These are phyloP conservation scores for Saksenaea vasiformis DNA, from an alignment of 371 early-diverging fungal genomes.

Conservation along the genomic window DNA sequence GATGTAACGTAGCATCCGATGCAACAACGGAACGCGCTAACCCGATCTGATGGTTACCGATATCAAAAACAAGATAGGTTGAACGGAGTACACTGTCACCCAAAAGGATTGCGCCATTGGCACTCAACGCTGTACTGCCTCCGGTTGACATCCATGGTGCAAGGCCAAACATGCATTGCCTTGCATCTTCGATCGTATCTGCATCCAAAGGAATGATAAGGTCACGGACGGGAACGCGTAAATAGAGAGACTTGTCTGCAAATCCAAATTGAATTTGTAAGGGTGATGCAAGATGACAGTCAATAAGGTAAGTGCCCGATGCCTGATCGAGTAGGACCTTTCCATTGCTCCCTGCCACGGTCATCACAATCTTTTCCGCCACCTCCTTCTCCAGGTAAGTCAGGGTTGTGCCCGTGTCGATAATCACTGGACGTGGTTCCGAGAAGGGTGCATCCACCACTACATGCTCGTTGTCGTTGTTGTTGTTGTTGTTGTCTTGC, in stretches of 20 bases:
- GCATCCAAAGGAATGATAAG: slow-evolving; percentile 31
- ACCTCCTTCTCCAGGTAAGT: slow-evolving; percentile 25
- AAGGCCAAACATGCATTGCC: slow-evolving; percentile 38
- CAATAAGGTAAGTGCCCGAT: slow-evolving; percentile 16
- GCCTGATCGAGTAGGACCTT: slow-evolving; percentile 16
- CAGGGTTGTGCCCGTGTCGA: slow-evolving; percentile 41
- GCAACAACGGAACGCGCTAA: slow-evolving; percentile 20
- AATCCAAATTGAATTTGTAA: not conserved
- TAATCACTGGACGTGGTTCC: slow-evolving; percentile 23
- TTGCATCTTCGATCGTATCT: slow-evolving; percentile 2
- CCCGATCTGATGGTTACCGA: slow-evolving; percentile 28
- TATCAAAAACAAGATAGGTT: slow-evolving; percentile 44
- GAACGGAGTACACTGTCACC: slow-evolving; percentile 37
- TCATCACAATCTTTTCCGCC: slow-evolving; percentile 19
- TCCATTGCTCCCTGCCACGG: slow-evolving; percentile 8
- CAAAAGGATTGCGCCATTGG: slow-evolving; percentile 23
- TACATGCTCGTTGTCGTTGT: not conserved
- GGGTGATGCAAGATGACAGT: slow-evolving; percentile 1
- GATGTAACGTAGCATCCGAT: not conserved
- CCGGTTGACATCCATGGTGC: slow-evolving; percentile 20
- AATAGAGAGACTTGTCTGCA: slow-evolving; percentile 3
- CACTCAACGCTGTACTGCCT: not conserved
- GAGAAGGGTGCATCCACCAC: not conserved
- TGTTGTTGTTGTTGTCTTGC: not conserved
- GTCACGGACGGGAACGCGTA: slow-evolving; percentile 26